Base-by-base conservation (phyloP, 2,329 filamentous ascomycete species). In the Paradendryphiella salina region DNA sequence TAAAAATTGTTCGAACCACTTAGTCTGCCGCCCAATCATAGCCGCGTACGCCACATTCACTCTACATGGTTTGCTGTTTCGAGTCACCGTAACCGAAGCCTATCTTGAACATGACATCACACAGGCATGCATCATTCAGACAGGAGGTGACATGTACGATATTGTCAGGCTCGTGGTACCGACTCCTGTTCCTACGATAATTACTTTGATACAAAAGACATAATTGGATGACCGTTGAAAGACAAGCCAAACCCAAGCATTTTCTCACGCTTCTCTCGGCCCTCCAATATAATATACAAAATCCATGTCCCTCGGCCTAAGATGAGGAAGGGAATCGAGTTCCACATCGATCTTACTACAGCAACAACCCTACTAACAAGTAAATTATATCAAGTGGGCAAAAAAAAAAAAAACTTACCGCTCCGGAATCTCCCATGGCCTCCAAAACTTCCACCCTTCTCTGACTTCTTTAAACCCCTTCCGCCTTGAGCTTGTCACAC, bases 401-500 rank as follows among this genome's bases (percentile, higher is more conserved):
- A 26, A 21, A 28, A 20, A 39, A 21, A 18, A 26, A n/a, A 35
- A 14, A 4, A 35, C 28, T 57, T 37, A 59, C 29, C 54, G 47
- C 17, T 61, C 57, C 9, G 52, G 46, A 21, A 54, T 45, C 42
- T 71, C 65, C 69, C 69, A 73, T 9, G 72, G 70, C 46, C 72
- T 65, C 72, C 72, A 74, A 50, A 74, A 74, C 55, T 67, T 73
- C 72, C 72, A 74, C 2, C 72, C 72, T 52, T 74, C 72, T 33
- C 72, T 54, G 6, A 72, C 71, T 14, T 73, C 69, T 34, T 60
- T 56, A 13, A 62, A 61, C 5, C 54, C 51, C 48, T 59, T 64
- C 45, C 62, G 57, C 44, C 64, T 59, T 31, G 60, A 58, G 43
- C 65, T 64, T 20, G 53, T 61, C 1, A 96, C 90, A 13, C 93